A percentile compares a stretch with the other conserved stretches of the same genome.
Evolutionary conservation across 306 rosid genomes (phyloP).

Genomic region (Ochetophila trinervis): DNA sequence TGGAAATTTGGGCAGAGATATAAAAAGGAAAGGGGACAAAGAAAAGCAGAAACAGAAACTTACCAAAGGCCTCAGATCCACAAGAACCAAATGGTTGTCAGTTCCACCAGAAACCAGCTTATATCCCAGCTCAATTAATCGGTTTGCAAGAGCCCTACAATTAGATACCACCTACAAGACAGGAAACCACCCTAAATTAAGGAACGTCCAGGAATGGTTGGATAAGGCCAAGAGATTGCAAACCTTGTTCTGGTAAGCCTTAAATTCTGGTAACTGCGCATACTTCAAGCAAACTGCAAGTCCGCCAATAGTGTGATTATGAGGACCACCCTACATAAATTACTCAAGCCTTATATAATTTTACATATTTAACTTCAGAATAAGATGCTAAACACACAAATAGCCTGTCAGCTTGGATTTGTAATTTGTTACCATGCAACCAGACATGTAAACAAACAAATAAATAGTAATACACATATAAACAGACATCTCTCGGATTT

Average conservation of each 20-base stretch:
- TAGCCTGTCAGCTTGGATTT: too few species aligned
- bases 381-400: neutral
- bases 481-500: neutral
- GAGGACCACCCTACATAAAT: slow-evolving; percentile 90
- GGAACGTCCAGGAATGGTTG: slow-evolving; percentile 12
- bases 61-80: slow-evolving; percentile 90
- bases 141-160: slow-evolving; percentile 76
- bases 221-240: slow-evolving; percentile 9
- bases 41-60: slow-evolving; percentile 22
- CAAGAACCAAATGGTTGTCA: slow-evolving; percentile 90
- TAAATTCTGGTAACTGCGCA: slow-evolving; percentile 73
- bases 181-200: slow-evolving; percentile 9
- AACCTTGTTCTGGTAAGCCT: slow-evolving; percentile 81
- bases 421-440: too few species aligned
- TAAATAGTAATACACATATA: too few species aligned
- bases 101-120: slow-evolving; percentile 95
- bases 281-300: slow-evolving; percentile 83
- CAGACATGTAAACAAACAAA: neutral
- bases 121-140: slow-evolving; percentile 62
- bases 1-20: neutral
- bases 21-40: too few species aligned
- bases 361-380: neutral
- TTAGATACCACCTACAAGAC: slow-evolving; percentile 74
- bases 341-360: neutral
- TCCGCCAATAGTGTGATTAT: slow-evolving; percentile 95